phyloP scores from a whole-genome alignment of 2,329 filamentous ascomycete species.

The Verticillium klebahnii region DNA sequence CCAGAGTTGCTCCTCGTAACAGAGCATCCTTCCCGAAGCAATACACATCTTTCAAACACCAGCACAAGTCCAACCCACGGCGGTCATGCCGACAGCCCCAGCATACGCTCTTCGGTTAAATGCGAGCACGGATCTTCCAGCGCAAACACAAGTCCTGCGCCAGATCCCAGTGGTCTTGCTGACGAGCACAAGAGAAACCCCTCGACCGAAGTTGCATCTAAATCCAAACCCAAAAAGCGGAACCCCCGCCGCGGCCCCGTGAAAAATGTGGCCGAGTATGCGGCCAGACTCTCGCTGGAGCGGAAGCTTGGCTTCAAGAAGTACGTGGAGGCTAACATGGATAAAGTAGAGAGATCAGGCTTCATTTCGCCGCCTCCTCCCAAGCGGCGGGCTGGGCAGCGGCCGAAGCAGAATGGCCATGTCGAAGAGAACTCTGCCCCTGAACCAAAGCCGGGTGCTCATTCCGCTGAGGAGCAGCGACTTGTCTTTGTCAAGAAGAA shows the following conservation, averaged over 20 bases:
- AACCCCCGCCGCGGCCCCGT: not conserved
- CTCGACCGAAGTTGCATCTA: not conserved
- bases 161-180: too few species aligned
- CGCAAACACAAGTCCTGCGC: too few species aligned
- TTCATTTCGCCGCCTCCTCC: not conserved
- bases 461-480: not conserved
- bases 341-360: not conserved
- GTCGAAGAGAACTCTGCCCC: fast-evolving
- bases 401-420: not conserved
- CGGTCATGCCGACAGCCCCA: not conserved
- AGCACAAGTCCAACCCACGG: not conserved
- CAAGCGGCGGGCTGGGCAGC: not conserved
- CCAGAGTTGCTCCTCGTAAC: not conserved
- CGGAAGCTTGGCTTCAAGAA: not conserved
- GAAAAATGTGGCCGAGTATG: not conserved
- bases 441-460: not conserved
- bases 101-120: too few species aligned
- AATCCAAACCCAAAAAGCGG: not conserved
- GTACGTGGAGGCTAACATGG: not conserved
- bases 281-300: not conserved
- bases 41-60: not conserved
- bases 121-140: too few species aligned
- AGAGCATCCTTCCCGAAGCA: not conserved
- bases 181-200: too few species aligned
- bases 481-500: not conserved